These are phyloP conservation scores for Cryphonectria naterciae DNA, from an alignment of 2,329 filamentous ascomycete genomes.

Conservation along the genomic window DNA sequence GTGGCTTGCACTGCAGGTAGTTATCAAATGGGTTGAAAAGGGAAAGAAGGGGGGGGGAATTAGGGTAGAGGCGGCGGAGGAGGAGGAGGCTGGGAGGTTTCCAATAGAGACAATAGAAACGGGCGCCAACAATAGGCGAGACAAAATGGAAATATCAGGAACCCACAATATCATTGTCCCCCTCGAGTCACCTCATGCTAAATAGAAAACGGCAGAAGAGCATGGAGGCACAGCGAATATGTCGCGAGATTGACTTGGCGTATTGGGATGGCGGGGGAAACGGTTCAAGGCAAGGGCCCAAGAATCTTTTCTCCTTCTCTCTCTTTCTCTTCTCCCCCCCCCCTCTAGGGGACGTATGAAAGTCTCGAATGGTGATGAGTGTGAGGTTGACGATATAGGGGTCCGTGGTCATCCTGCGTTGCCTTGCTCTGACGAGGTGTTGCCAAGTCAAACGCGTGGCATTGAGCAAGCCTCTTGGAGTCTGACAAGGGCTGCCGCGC, in stretches of 20 bases:
- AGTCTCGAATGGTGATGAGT: not conserved
- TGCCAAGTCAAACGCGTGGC: constrained; percentile 28
- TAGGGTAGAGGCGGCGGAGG: not conserved
- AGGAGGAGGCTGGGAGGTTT: not conserved
- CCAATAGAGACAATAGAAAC: not conserved
- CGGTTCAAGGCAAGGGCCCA: not conserved
- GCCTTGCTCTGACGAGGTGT: constrained; percentile 4
- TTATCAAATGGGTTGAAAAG: not conserved
- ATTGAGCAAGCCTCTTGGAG: not conserved
- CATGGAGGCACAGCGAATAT: not conserved
- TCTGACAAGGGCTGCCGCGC: constrained; percentile 4
- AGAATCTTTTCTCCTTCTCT: not conserved
- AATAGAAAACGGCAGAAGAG: not conserved
- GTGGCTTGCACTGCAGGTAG: not conserved
- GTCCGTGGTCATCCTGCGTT: not conserved
- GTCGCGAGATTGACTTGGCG: not conserved
- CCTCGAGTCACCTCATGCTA: not conserved
- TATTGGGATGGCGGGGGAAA: not conserved
- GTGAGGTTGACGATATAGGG: not conserved
- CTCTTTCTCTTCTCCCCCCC: too few relatives aligned
- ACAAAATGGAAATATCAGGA: not conserved
- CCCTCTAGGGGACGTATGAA: not conserved
- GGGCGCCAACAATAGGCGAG: not conserved
- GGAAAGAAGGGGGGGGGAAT: not conserved
- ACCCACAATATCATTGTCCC: not conserved